These are phyloP conservation scores for Phialemoniopsis sp. DNA, from an alignment of 2,329 filamentous ascomycete species.

Conservation along the genomic window DNA sequence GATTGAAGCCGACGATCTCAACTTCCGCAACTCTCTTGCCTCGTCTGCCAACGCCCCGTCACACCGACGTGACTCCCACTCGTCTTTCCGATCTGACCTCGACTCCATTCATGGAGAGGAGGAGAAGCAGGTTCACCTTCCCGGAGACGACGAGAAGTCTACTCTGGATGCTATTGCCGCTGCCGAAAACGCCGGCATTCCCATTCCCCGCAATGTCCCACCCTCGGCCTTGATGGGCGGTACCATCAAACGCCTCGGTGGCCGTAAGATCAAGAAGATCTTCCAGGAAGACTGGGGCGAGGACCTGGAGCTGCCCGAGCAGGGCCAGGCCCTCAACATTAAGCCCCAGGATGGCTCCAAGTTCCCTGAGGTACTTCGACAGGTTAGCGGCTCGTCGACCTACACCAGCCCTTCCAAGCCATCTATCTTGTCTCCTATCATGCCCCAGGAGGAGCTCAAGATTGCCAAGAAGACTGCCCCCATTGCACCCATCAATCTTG, in stretches of 20 bases:
- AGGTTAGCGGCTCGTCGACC: conserved; percentile 56
- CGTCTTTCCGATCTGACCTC: conserved; percentile 80
- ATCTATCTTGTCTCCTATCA: conserved; percentile 3
- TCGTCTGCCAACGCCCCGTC: conserved; percentile 35
- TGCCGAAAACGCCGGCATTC: conserved; percentile 85
- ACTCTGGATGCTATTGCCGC: conserved; percentile 83
- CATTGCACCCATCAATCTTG: conserved; percentile 48
- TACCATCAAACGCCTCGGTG: conserved; percentile 85
- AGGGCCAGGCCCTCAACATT: conserved; percentile 57
- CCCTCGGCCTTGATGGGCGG: conserved; percentile 87
- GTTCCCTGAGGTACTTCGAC: conserved; percentile 65
- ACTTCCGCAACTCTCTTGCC: conserved; percentile 46
- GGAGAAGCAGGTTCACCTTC: conserved; percentile 81
- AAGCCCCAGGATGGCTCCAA: conserved; percentile 56
- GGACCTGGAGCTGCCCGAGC: conserved; percentile 65
- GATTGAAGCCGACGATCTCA: conserved; percentile 64
- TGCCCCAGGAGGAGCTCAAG: conserved; percentile 21
- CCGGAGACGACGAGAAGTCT: conserved; percentile 79
- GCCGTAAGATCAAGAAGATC: conserved; percentile 66
- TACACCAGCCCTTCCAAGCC: conserved; percentile 47
- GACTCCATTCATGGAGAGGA: conserved; percentile 75
- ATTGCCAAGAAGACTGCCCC: conserved; percentile 29
- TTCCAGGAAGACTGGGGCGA: conserved; percentile 80
- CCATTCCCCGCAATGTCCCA: conserved; percentile 81
- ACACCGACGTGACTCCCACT: conserved; percentile 70